phyloP scores from a whole-genome alignment of 371 early-diverging fungal species.

The Mortierella sp. region DNA sequence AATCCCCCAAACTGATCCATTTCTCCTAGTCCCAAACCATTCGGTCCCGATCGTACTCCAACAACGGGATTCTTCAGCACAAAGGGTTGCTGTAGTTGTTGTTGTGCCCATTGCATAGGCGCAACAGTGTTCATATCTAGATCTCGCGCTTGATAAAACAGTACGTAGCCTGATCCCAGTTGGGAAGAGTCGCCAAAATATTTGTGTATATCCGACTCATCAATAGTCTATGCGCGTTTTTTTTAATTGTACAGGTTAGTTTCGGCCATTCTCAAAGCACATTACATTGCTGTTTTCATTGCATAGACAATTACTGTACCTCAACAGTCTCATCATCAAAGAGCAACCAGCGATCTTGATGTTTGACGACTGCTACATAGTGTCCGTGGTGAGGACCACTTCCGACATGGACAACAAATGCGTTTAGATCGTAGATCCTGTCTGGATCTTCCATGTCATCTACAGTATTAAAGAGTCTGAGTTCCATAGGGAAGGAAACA shows the following conservation, averaged over 20 bases:
- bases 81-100: constrained; percentile 33
- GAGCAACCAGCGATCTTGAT: constrained; percentile 89
- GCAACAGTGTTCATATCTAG: constrained; percentile 49
- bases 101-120: constrained; percentile 46
- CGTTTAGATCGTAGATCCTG: constrained; percentile 88
- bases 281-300: background rate
- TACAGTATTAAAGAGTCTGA: constrained; percentile 94
- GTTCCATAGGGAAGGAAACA: constrained; percentile 93
- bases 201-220: constrained; percentile 83
- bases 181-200: constrained; percentile 88
- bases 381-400: constrained; percentile 98
- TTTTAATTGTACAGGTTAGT: background rate
- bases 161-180: constrained; percentile 85
- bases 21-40: constrained; percentile 29
- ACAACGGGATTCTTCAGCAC: constrained; percentile 22
- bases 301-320: constrained; percentile 51
- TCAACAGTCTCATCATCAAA: constrained; percentile 96
- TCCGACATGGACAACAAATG: constrained; percentile 96
- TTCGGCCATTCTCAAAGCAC: background rate
- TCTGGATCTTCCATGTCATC: constrained; percentile 91
- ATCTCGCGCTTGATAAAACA: constrained; percentile 80
- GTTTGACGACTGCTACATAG: constrained; percentile 92
- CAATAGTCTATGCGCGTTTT: constrained; percentile 62
- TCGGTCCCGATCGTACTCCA: background rate
- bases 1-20: constrained; percentile 41